These are phyloP conservation scores for Trichoderma sp. DNA, from an alignment of 2,329 filamentous ascomycete genomes.

Conservation along the genomic window DNA sequence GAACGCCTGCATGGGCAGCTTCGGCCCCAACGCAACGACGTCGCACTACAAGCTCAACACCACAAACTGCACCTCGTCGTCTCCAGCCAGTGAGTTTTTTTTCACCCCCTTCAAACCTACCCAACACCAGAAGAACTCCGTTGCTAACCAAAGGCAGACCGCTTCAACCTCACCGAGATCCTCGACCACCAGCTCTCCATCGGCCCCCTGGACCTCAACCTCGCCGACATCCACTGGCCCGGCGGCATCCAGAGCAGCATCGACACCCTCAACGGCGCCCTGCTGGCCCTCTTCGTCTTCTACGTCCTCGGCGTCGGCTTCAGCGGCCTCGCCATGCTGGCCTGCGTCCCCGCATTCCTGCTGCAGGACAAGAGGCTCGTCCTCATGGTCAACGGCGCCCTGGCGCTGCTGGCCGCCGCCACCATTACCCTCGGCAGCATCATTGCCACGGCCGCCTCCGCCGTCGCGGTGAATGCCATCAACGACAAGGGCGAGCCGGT, in stretches of 20 bases:
- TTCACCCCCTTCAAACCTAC: background rate
- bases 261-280: slow-evolving; percentile 52
- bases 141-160: slow-evolving; percentile 34
- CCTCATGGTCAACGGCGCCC: slow-evolving; percentile 43
- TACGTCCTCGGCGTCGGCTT: slow-evolving; percentile 50
- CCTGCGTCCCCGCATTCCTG: slow-evolving; percentile 43
- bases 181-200: slow-evolving; percentile 50
- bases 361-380: slow-evolving; percentile 35
- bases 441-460: slow-evolving; percentile 46
- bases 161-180: slow-evolving; percentile 51
- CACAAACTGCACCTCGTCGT: slow-evolving; percentile 49
- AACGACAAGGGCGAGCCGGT: slow-evolving; percentile 48
- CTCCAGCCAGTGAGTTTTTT: slow-evolving; percentile 41
- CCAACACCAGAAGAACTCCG: background rate
- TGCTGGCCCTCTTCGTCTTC: slow-evolving; percentile 53
- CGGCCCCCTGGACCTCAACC: slow-evolving; percentile 50
- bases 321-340: slow-evolving; percentile 49
- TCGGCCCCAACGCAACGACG: slow-evolving; percentile 47
- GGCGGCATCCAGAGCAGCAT: slow-evolving; percentile 50
- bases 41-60: slow-evolving; percentile 45
- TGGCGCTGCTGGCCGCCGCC: slow-evolving; percentile 44
- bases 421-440: slow-evolving; percentile 48
- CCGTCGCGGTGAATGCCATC: slow-evolving; percentile 47
- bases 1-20: slow-evolving; percentile 51
- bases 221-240: slow-evolving; percentile 51